Percentiles rank a stretch among this genome's conserved stretches.
Conservation (phyloP, 228 moss, liverwort and hornwort genomes). For the Sphagnum magellanicum region DNA sequence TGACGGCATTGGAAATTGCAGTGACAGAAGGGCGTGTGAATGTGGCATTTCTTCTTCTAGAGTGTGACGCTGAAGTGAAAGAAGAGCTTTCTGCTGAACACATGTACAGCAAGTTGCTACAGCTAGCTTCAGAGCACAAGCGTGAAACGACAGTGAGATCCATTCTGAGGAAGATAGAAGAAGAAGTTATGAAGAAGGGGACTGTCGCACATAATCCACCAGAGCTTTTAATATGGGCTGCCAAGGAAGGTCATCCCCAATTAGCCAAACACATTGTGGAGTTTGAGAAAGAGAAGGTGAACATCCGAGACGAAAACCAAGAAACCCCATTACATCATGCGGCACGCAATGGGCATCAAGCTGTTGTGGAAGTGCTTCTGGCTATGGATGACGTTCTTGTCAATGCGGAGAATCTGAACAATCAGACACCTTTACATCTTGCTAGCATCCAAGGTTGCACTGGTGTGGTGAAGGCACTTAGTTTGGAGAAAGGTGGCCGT, state of each 20-base stretch:
- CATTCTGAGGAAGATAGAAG: slow-evolving; percentile 22
- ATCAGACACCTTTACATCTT: slow-evolving; percentile 64
- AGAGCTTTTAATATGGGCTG: slow-evolving; percentile 31
- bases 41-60: slow-evolving; percentile 33
- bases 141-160: slow-evolving; percentile 23
- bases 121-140: slow-evolving; percentile 24
- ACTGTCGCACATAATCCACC: not conserved
- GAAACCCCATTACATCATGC: slow-evolving; percentile 37
- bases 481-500: slow-evolving; percentile 35
- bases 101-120: slow-evolving; percentile 34
- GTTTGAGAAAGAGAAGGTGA: slow-evolving; percentile 17
- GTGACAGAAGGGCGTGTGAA: slow-evolving; percentile 39
- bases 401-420: slow-evolving; percentile 41
- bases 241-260: slow-evolving; percentile 18
- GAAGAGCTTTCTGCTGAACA: slow-evolving; percentile 23
- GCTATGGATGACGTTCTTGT: slow-evolving; percentile 26
- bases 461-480: slow-evolving; percentile 54
- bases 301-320: slow-evolving; percentile 26
- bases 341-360: slow-evolving; percentile 31
- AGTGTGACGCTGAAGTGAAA: slow-evolving; percentile 21
- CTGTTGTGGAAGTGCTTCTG: slow-evolving; percentile 19
- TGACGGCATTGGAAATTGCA: slow-evolving; percentile 36
- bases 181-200: slow-evolving; percentile 17
- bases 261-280: slow-evolving; percentile 4
- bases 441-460: slow-evolving; percentile 48